phyloP scores from a whole-genome alignment of 2,329 filamentous ascomycete genomes.

The Diaporthe velutina region DNA sequence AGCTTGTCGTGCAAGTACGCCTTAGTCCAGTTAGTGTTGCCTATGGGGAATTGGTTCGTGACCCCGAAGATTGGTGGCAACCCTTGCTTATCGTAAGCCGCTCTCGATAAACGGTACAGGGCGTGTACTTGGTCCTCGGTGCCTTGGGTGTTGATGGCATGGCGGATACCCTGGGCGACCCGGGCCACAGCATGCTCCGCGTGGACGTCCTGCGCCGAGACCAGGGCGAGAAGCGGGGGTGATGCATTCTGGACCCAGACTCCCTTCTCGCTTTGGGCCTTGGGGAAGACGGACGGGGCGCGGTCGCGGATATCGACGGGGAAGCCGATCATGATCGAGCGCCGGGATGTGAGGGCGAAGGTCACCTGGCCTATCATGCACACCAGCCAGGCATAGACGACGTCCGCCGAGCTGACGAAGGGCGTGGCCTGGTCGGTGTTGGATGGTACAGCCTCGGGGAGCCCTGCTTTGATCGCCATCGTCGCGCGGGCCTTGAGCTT shows the following conservation, averaged over 20 bases:
- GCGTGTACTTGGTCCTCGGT: conserved; percentile 52
- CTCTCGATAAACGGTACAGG: conserved; percentile 47
- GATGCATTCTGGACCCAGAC: conserved; percentile 15
- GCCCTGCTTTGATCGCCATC: neutral
- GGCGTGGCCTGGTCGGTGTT: neutral
- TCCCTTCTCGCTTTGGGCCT: neutral
- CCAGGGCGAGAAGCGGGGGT: neutral
- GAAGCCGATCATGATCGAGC: conserved; percentile 22
- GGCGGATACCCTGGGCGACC: conserved; percentile 46
- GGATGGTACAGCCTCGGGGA: neutral
- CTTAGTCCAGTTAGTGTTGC: conserved; percentile 50
- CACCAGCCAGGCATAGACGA: conserved; percentile 6
- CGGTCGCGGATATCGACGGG: conserved; percentile 14
- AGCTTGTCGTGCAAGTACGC: conserved; percentile 44
- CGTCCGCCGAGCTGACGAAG: conserved; percentile 21
- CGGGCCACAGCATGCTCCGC: conserved; percentile 32
- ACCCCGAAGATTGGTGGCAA: conserved; percentile 49
- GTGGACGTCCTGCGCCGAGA: conserved; percentile 5
- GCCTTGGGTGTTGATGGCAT: conserved; percentile 48
- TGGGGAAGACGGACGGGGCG: conserved; percentile 8
- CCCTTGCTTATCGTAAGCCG: conserved; percentile 37
- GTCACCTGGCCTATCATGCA: conserved; percentile 4
- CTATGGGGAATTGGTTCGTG: conserved; percentile 47
- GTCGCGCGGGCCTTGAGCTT: conserved; percentile 12
- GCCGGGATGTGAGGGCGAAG: neutral